These are phyloP conservation scores for Iberis amara DNA, from an alignment of 441 rosid species.

Conservation along the genomic window DNA sequence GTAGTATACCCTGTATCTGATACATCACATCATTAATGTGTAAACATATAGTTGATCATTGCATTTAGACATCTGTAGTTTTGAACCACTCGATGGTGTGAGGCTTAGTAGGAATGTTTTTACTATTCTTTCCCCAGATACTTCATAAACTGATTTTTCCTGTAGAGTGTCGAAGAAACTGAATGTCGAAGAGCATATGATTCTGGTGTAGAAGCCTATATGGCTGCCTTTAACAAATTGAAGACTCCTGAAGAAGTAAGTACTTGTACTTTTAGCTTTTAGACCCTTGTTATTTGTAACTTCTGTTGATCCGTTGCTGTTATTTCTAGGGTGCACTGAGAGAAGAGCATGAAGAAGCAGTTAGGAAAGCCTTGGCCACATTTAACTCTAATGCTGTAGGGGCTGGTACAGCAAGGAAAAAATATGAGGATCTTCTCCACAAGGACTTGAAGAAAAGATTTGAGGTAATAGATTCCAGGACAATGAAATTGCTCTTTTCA, in stretches of 20 bases:
- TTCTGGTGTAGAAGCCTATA: slow-evolving; percentile 65
- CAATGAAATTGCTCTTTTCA: slow-evolving; percentile 1
- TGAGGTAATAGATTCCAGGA: slow-evolving; percentile 47
- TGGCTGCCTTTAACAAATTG: slow-evolving; percentile 61
- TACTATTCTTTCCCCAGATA: background rate
- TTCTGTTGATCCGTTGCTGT: slow-evolving; percentile 30
- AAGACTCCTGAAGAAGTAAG: slow-evolving; percentile 89
- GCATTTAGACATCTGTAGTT: no score
- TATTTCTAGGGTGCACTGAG: slow-evolving; percentile 61
- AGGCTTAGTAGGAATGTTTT: no score
- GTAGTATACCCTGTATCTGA: no score
- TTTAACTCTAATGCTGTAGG: slow-evolving; percentile 87
- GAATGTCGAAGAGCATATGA: slow-evolving; percentile 92
- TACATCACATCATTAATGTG: no score
- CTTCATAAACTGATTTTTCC: slow-evolving; percentile 1
- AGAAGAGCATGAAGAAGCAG: slow-evolving; percentile 91
- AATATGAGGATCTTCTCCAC: slow-evolving; percentile 77
- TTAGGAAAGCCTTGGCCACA: slow-evolving; percentile 58
- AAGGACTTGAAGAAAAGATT: slow-evolving; percentile 73
- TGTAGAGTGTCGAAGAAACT: slow-evolving; percentile 95
- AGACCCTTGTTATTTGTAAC: slow-evolving; percentile 20
- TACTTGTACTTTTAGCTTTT: background rate
- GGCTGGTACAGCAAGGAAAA: slow-evolving; percentile 70
- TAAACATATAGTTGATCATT: no score
- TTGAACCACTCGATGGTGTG: no score